Conservation (phyloP, 371 early-diverging fungal species). For the Blakeslea trispora region DNA sequence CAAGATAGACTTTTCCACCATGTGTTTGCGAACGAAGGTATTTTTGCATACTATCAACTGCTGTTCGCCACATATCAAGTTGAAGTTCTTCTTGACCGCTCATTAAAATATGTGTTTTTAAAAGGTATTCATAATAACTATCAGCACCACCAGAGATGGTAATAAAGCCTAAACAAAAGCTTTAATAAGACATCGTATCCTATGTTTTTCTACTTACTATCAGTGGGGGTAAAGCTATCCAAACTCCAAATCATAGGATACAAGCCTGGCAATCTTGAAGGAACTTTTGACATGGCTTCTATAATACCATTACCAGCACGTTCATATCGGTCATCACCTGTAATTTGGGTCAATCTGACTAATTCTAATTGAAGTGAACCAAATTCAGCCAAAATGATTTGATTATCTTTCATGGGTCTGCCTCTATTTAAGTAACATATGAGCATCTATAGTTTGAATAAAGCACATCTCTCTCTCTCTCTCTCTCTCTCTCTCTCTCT, state of each 20-base stretch:
- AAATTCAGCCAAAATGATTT: slow-evolving; percentile 79
- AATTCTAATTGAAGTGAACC: slow-evolving; percentile 89
- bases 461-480: too few relatives aligned
- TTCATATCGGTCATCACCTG: slow-evolving; percentile 69
- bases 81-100: slow-evolving; percentile 52
- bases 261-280: slow-evolving; percentile 65
- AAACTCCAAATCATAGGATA: slow-evolving; percentile 66
- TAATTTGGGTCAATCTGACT: slow-evolving; percentile 78
- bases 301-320: slow-evolving; percentile 65
- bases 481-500: too few relatives aligned
- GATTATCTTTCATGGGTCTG: slow-evolving; percentile 24
- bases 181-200: background rate
- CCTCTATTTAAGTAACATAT: slow-evolving; percentile 20
- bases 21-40: slow-evolving; percentile 45
- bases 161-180: slow-evolving; percentile 37
- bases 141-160: slow-evolving; percentile 73
- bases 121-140: slow-evolving; percentile 86
- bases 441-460: too few relatives aligned
- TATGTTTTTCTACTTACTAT: slow-evolving; percentile 29
- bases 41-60: slow-evolving; percentile 47
- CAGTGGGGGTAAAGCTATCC: slow-evolving; percentile 43
- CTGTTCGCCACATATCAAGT: slow-evolving; percentile 41
- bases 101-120: slow-evolving; percentile 68
- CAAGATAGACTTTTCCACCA: slow-evolving; percentile 38
- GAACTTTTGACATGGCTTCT: slow-evolving; percentile 51